phyloP scores from a whole-genome alignment of 2,329 filamentous ascomycete species.

The Colletotrichum tropicicola region DNA sequence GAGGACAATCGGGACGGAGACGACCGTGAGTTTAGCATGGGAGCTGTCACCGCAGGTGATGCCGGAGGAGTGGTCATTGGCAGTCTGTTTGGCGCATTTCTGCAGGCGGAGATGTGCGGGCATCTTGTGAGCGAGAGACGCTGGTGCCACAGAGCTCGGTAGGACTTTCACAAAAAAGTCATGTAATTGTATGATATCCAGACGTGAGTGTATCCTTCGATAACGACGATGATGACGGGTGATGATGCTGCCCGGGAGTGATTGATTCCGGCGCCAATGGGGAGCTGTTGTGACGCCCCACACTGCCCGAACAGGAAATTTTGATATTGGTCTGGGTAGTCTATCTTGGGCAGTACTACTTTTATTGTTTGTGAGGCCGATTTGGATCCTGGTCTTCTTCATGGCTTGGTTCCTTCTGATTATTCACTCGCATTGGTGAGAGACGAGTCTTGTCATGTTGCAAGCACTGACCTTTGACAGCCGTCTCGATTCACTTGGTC shows the following conservation, averaged over 20 bases:
- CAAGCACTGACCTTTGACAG: too few species aligned
- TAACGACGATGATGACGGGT: too few species aligned
- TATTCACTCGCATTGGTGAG: too few species aligned
- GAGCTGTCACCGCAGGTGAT: constrained; percentile 39
- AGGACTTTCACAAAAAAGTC: background rate
- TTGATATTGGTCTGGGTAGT: too few species aligned
- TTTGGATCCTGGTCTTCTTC: too few species aligned
- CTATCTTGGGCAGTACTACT: too few species aligned
- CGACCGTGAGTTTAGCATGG: constrained; percentile 39
- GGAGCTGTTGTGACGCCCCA: background rate
- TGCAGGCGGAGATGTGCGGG: constrained; percentile 33
- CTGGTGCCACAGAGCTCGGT: constrained; percentile 11
- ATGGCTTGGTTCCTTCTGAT: background rate
- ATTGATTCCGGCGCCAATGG: background rate
- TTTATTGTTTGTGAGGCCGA: background rate
- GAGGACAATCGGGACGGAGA: constrained; percentile 31
- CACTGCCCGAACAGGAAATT: background rate
- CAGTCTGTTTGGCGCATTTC: constrained; percentile 34
- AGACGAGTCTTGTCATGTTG: too few species aligned
- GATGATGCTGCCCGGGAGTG: background rate
- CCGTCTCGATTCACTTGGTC: too few species aligned
- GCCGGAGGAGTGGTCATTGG: constrained; percentile 38
- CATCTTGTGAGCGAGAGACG: constrained; percentile 2
- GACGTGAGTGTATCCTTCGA: too few species aligned
- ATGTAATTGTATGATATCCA: too few species aligned